These are phyloP conservation scores for Oemleria cerasiformis DNA, from an alignment of 306 rosid species.

Conservation along the genomic window DNA sequence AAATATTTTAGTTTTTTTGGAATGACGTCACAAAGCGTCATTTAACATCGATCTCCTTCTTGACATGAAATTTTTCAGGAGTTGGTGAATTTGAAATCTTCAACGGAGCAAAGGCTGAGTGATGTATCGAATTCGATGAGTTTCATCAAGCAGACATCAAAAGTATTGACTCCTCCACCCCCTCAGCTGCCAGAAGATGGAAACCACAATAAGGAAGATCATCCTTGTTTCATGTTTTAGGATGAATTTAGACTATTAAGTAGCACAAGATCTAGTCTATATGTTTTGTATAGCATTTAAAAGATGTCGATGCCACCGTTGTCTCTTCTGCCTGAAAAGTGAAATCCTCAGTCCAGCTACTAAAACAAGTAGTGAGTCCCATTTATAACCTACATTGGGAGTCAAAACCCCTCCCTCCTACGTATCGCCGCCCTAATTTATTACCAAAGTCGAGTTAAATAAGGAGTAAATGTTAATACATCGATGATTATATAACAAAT, in stretches of 20 bases:
- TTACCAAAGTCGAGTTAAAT: neutral
- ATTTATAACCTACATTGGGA: conserved; percentile 7
- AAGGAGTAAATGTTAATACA: neutral
- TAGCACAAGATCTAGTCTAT: conserved; percentile 1
- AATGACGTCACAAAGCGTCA: conserved; percentile 6
- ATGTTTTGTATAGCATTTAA: conserved; percentile 11
- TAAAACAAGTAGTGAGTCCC: neutral
- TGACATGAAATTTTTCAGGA: conserved; percentile 75
- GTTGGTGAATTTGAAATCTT: conserved; percentile 71
- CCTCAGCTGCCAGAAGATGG: conserved; percentile 18
- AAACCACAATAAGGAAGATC: neutral
- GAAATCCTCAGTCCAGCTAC: conserved; percentile 3
- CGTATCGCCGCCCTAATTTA: neutral
- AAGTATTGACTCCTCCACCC: conserved; percentile 27
- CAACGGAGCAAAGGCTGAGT: conserved; percentile 62
- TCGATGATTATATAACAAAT: neutral
- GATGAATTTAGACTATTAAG: conserved; percentile 2
- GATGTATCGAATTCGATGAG: conserved; percentile 56
- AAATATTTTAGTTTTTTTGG: neutral
- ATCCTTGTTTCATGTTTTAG: conserved; percentile 15
- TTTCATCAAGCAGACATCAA: conserved; percentile 46
- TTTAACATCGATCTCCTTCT: neutral
- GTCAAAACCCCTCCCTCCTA: neutral
- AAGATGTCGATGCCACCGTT: too few relatives aligned
- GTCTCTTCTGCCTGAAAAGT: neutral